A percentile compares a stretch with the other conserved stretches of the same genome.
These are phyloP conservation scores for Pezicula rhizophila DNA, from an alignment of 2,329 filamentous ascomycete genomes.

Conservation along the genomic window DNA sequence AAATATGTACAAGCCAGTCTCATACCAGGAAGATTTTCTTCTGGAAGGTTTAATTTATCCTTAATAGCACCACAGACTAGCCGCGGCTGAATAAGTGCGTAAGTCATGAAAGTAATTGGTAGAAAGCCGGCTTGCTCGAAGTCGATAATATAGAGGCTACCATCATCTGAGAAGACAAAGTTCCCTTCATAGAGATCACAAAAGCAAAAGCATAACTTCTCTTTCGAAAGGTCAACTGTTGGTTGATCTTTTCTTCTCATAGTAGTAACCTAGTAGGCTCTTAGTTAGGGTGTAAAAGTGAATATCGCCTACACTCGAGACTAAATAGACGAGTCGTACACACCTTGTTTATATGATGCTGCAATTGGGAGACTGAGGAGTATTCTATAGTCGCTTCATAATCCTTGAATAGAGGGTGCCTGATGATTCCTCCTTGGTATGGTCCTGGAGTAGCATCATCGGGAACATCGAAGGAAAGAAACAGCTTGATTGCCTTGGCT, in stretches of 20 bases:
- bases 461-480: conserved; percentile 8
- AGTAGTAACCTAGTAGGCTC: conserved; percentile 1
- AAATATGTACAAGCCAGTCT: neutral
- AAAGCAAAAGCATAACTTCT: conserved; percentile 8
- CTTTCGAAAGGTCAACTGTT: conserved; percentile 3
- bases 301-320: neutral
- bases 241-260: neutral
- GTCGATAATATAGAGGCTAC: conserved; percentile 5
- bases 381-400: neutral
- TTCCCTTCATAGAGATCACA: conserved; percentile 9
- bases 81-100: neutral
- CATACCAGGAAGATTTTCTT: neutral
- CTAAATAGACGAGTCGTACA: neutral
- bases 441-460: conserved; percentile 1
- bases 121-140: conserved; percentile 5
- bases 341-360: neutral
- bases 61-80: neutral
- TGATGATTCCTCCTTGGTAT: conserved; percentile 8
- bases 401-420: conserved; percentile 12
- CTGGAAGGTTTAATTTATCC: neutral
- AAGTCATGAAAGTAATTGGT: conserved; percentile 2
- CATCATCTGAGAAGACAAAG: conserved; percentile 3
- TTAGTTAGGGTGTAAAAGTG: neutral
- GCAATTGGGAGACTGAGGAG: neutral
- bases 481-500: conserved; percentile 8